Conservation (phyloP, 441 rosid genomes). For the Melastoma candidum region DNA sequence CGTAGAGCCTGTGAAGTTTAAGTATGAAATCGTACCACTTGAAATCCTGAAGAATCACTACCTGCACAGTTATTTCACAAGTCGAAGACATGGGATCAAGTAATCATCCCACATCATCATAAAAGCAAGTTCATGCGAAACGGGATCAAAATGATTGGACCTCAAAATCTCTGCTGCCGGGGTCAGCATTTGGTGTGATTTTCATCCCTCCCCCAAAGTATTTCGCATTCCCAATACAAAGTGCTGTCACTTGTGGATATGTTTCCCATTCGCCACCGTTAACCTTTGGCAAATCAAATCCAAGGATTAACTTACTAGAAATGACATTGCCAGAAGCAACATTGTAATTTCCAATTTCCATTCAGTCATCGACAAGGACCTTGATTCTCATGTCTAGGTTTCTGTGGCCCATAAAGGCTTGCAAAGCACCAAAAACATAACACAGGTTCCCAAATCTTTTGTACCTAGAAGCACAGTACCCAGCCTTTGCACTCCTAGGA, state of each 20-base stretch:
- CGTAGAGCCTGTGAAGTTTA: constrained; percentile 44
- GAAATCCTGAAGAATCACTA: constrained; percentile 83
- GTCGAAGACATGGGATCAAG: constrained; percentile 9
- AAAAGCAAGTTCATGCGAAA: too few relatives aligned
- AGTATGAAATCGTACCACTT: constrained; percentile 82
- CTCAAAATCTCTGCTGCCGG: constrained; percentile 69
- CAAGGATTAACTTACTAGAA: constrained; percentile 1
- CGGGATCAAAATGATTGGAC: constrained; percentile 19
- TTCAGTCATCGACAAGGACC: constrained; percentile 25
- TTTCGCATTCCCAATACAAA: constrained; percentile 88
- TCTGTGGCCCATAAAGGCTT: constrained; percentile 74
- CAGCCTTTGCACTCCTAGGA: constrained; percentile 96
- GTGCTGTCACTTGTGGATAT: constrained; percentile 69
- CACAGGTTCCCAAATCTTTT: constrained; percentile 78
- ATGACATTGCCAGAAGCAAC: not conserved
- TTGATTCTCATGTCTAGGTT: constrained; percentile 77
- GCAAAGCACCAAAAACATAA: constrained; percentile 81
- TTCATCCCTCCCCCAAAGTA: constrained; percentile 97
- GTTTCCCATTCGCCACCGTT: constrained; percentile 81
- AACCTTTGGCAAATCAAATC: constrained; percentile 24
- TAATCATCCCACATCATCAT: not conserved
- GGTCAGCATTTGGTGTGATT: constrained; percentile 87
- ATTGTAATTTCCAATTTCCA: constrained; percentile 1
- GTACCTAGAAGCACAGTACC: constrained; percentile 74
- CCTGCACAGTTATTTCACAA: constrained; percentile 32